Base-by-base conservation (phyloP, 345 rosid genomes). In the Microcos paniculata region DNA sequence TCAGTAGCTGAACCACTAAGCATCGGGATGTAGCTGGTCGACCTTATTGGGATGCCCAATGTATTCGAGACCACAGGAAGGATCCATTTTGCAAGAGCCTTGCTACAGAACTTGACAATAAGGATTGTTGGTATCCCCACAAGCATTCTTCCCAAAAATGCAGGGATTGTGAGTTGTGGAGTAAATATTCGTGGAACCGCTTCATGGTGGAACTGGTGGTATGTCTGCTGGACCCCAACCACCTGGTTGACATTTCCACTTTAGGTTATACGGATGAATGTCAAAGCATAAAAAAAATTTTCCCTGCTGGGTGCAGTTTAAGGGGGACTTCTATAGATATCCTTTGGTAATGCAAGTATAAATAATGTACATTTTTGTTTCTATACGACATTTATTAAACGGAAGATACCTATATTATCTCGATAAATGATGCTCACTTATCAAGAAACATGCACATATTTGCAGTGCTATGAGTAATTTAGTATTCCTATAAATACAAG, bases 41-140 rank as follows among this genome's bases (percentile, higher is more conserved):
- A 93, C 80, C 83, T 87, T 81, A 90, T 86, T 1, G 92, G 97
- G 51, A 95, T 89, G 63, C 98, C 88, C 70, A 95, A 80, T 35
- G 91, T 86, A 79, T 87, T 87, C 4, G 97, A 88, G 76, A 91
- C 87, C 6, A 87, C 77, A 3, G 99, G 99, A 77, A 96, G 89
- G 8, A 80, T 83, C 96, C 97, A 86, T 77, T 96, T 96, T 6
- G 97, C 96, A 14, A 96, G 87, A 15, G 96, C 86, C 79, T 93
- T 96, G 87, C 99, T 91, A 76, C 99, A 96, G 86, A 90, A 87
- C 81, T 96, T 96, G 55, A 90, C 94, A 0, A 92, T 18, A 12
- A 96, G 94, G 65, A 96, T 96, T 3, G 97, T 93, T 0, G 98
- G 97, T 49, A 96, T 88, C 13, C 98, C 98, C 31, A 96, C 87